phyloP scores from a whole-genome alignment of 169 alveolate genomes.

The Plasmodium adleri region DNA sequence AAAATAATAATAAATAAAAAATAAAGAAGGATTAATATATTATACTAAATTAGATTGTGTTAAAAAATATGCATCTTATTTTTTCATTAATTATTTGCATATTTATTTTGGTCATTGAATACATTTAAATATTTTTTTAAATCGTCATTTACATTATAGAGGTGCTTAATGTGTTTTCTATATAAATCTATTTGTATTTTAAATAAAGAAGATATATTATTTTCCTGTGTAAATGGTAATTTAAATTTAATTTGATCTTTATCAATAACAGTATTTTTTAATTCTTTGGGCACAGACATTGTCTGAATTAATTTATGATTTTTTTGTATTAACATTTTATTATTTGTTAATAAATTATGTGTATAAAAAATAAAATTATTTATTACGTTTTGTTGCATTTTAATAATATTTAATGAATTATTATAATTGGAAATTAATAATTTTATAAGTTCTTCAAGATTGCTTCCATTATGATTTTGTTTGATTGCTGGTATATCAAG shows the following conservation, averaged over 20 bases:
- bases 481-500: slow-evolving; percentile 20
- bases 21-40: no score
- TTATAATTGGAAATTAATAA: slow-evolving; percentile 49
- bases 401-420: slow-evolving; percentile 49
- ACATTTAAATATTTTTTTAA: slow-evolving; percentile 31
- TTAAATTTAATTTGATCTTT: slow-evolving; percentile 2
- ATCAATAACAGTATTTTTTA: slow-evolving; percentile 5
- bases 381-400: slow-evolving; percentile 52
- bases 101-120: neutral
- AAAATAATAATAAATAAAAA: no score
- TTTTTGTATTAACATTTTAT: slow-evolving; percentile 45
- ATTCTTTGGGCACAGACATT: slow-evolving; percentile 4
- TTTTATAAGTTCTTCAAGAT: slow-evolving; percentile 17
- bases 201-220: slow-evolving; percentile 17
- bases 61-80: neutral
- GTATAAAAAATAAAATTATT: slow-evolving; percentile 47
- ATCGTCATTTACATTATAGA: slow-evolving; percentile 54
- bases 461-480: neutral
- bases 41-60: no score
- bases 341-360: slow-evolving; percentile 52
- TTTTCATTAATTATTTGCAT: neutral
- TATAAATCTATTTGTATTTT: slow-evolving; percentile 61
- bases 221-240: slow-evolving; percentile 17
- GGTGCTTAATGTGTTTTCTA: slow-evolving; percentile 56
- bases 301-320: slow-evolving; percentile 33